Evolutionary conservation across 2,329 filamentous ascomycete genomes (phyloP), one percentile per base, ranked within the genome.

Genomic region (Fusarium subglutinans): DNA sequence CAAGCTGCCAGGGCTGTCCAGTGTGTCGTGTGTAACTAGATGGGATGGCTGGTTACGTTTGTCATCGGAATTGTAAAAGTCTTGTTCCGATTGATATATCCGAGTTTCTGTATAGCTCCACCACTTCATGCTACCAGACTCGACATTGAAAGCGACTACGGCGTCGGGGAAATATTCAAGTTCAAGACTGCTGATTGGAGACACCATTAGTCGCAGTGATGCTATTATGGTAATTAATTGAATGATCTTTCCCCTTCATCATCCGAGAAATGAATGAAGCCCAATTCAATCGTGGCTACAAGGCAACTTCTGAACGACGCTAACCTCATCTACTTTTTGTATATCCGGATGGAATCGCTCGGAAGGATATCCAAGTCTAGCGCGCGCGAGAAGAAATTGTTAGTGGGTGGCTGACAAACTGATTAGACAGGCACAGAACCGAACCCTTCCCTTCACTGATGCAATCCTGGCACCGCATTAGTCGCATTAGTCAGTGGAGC

Each of bases 401-500:
- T 20, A 43, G 45, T 26, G 11, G 45, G 28, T 61, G 41, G 48
- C 43, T 69, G 38, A 63, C 56, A 40, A 50, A 55, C n/a, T 28
- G n/a, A 50, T 26, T 18, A 37, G 47, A 35, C 22, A 35, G 35
- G 56, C 38, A 59, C 26, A 48, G n/a, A 26, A 40, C 26, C 30
- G 30, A 33, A 33, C 12, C 30, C 30, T 33, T 33, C 30, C 43
- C 44, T 47, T 28, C 30, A 70, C 58, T 69, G 65, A 69, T 56
- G 66, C 45, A 43, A 65, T 54, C 60, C 58, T n/a, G 43, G 37
- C 20, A 26, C 24, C 33, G 51, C 66, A 70, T 70, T 70, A 70
- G 66, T 70, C 67, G 51, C 66, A 70, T 66, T 70, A 70, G 66
- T 70, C 66, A 70, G 53, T 66, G 41, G 66, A 57, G 53, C 43